Evolutionary conservation across 768 basidiomycete genomes (phyloP).

Genomic region (Mycena galopus): DNA sequence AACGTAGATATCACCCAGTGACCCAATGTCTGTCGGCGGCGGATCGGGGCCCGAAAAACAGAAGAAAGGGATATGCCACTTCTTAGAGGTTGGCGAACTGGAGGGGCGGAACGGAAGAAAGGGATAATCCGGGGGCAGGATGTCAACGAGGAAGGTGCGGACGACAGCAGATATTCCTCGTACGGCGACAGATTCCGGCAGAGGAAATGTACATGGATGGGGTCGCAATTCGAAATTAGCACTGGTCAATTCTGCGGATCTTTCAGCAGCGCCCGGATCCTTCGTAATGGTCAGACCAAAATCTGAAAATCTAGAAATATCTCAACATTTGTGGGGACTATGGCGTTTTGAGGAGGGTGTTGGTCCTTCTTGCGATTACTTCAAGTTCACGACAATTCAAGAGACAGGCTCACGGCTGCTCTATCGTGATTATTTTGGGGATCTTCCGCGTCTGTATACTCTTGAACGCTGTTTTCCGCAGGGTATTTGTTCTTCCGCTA

Average conservation of each 20-base stretch:
- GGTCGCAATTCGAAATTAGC: neutral
- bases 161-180: neutral
- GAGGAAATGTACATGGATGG: constrained; percentile 6
- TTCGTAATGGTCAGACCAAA: neutral
- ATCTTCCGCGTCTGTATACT: neutral
- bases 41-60: constrained; percentile 11
- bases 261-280: neutral
- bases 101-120: neutral
- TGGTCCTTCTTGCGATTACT: neutral
- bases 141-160: constrained; percentile 5
- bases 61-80: constrained; percentile 20
- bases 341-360: neutral
- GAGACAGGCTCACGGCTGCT: neutral
- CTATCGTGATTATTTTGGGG: neutral
- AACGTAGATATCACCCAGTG: constrained; percentile 16
- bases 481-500: no score
- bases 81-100: neutral
- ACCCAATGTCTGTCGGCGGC: constrained; percentile 16
- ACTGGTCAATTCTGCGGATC: neutral
- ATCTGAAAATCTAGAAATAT: neutral
- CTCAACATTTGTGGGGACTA: neutral
- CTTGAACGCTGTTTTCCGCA: no score
- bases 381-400: neutral
- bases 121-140: constrained; percentile 4
- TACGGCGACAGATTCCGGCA: neutral